Base-by-base conservation (phyloP, 495 filamentous ascomycete genomes). In the Tricharina praecox region DNA sequence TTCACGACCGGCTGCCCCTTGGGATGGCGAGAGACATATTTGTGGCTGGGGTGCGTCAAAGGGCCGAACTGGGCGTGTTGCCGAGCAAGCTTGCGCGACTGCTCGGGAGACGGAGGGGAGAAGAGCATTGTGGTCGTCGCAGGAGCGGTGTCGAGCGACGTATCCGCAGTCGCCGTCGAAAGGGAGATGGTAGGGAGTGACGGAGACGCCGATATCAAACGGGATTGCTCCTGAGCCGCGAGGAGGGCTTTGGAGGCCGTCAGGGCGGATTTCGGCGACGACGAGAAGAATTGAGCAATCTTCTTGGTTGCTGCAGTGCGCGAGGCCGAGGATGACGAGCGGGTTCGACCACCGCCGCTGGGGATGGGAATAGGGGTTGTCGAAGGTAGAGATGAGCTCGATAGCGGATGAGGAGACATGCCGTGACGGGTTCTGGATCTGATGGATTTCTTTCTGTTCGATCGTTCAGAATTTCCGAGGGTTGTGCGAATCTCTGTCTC, bases 61-160 rank as follows among this genome's bases (percentile, higher is more conserved):
- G 86, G 86, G 30, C 83, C 90, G 63, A 95, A 97, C 63, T 95
- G 84, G 25, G 92, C 83, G 64, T 95, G 82, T 57, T 78, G 70
- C 54, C 78, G 82, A 23, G 80, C 77, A 65, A 79, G 69, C 47
- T 73, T 72, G 35, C 76, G 75, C 30, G 78, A 75, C 65, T 95
- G 87, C 60, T 79, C 83, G 9, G 82, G 79, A n/a, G 83, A 83
- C 26, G 85, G 85, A 16, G 90, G 92, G 59, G 90, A 73, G 64
- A 95, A 96, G 23, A 97, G 72, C 59, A 62, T 62, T 30, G 49
- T 62, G 44, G 59, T 60, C 15, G 59, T 54, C 45, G 53, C 53
- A 23, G 48, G 9, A 16, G 45, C 10, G 5, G 35, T 5, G 19
- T 53, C 50, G 13, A 53, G 49, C 20, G 53, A 44, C 55, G 84